Percentiles rank a stretch among this genome's conserved stretches.
Conservation (phyloP, 2,329 filamentous ascomycete genomes). For the Juglanconis juglandina region DNA sequence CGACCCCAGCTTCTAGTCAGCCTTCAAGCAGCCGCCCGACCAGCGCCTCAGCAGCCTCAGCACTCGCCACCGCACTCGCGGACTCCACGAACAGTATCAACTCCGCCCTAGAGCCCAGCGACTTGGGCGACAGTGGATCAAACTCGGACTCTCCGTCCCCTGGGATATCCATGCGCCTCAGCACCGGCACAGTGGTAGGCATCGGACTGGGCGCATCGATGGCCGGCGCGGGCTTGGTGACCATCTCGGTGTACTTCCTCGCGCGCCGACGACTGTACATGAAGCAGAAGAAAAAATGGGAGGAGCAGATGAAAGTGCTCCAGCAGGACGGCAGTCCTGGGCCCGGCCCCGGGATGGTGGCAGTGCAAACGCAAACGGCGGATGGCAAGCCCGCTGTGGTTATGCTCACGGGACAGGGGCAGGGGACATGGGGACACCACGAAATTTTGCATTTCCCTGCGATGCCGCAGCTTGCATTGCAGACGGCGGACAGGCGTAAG, state of each 20-base stretch:
- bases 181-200: slow-evolving; percentile 1
- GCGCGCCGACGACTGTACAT: slow-evolving; percentile 8
- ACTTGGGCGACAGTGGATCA: background rate
- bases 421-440: background rate
- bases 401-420: background rate
- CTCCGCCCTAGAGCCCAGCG: background rate
- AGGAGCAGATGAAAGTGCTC: background rate
- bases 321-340: background rate
- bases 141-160: background rate
- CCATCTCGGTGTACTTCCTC: slow-evolving; percentile 6
- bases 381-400: background rate
- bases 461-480: background rate
- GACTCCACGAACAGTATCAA: background rate
- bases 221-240: slow-evolving; percentile 2
- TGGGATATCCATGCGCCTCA: background rate
- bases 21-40: background rate
- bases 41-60: background rate
- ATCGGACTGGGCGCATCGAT: slow-evolving; percentile 5
- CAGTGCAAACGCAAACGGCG: background rate
- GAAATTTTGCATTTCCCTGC: background rate
- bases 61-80: background rate
- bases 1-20: background rate
- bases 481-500: background rate
- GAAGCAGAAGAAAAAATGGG: slow-evolving; percentile 7
- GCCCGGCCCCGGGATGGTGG: background rate